Evolutionary conservation across 257 asterid genomes (phyloP).

Genomic region (Solanum stenotomum): DNA sequence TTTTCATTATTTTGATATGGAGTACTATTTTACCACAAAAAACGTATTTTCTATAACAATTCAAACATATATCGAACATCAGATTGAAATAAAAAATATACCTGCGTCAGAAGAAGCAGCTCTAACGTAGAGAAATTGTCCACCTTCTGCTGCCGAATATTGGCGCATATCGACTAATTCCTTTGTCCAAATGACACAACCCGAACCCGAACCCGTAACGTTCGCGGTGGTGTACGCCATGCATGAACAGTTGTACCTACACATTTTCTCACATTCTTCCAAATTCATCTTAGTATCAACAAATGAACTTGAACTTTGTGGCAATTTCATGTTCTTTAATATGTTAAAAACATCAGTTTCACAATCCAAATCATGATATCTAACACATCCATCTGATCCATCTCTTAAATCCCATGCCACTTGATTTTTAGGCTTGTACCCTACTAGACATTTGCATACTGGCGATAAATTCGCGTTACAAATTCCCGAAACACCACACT

Average conservation of each 20-base stretch:
- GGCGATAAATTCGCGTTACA: slow-evolving; percentile 12
- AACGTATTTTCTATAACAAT: neutral
- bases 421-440: slow-evolving; percentile 26
- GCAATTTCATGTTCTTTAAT: slow-evolving; percentile 45
- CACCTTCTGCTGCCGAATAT: slow-evolving; percentile 57
- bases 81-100: slow-evolving; percentile 1
- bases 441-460: slow-evolving; percentile 25
- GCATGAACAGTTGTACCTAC: slow-evolving; percentile 26
- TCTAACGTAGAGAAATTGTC: slow-evolving; percentile 47
- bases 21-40: neutral
- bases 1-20: neutral
- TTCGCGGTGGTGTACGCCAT: slow-evolving; percentile 16
- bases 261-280: slow-evolving; percentile 15
- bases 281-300: slow-evolving; percentile 28
- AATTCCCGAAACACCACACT: slow-evolving; percentile 27
- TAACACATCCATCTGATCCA: slow-evolving; percentile 25
- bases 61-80: neutral
- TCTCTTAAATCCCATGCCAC: slow-evolving; percentile 12
- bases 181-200: slow-evolving; percentile 52
- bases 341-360: slow-evolving; percentile 29
- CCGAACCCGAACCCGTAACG: slow-evolving; percentile 32
- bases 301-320: slow-evolving; percentile 35
- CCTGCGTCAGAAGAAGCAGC: slow-evolving; percentile 45
- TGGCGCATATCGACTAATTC: slow-evolving; percentile 62
- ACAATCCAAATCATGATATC: slow-evolving; percentile 33